A percentile compares a stretch with the other conserved stretches of the same genome.
Evolutionary conservation across 2,329 filamentous ascomycete genomes (phyloP).

Genomic region (Trichoderma breve): DNA sequence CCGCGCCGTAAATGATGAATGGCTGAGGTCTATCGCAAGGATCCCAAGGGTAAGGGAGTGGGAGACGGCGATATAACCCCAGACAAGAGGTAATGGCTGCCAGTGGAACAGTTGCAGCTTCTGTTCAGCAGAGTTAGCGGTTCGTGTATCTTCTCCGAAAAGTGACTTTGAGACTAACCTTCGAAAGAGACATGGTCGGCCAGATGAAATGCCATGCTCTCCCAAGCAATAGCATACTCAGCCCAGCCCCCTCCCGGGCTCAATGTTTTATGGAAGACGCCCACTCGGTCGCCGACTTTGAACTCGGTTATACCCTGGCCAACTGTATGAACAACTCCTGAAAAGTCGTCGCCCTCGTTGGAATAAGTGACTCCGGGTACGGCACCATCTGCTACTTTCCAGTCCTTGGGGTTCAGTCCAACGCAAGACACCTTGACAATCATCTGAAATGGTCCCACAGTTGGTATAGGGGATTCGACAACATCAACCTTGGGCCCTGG

Average conservation of each 20-base stretch:
- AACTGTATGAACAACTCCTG: constrained; percentile 25
- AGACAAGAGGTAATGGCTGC: constrained; percentile 49
- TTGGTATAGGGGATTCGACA: constrained; percentile 1
- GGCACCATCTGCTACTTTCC: constrained; percentile 23
- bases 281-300: constrained; percentile 42
- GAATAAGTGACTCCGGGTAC: neutral
- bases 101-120: neutral
- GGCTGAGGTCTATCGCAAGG: neutral
- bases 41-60: neutral
- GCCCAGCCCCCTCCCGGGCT: constrained; percentile 52
- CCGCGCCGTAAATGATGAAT: constrained; percentile 48
- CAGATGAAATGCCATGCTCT: constrained; percentile 55
- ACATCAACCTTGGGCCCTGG: neutral
- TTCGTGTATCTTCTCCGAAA: neutral
- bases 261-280: constrained; percentile 37
- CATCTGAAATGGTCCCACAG: constrained; percentile 23
- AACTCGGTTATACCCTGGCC: constrained; percentile 25
- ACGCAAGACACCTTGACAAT: constrained; percentile 24
- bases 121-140: neutral
- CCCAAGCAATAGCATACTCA: constrained; percentile 57
- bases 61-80: constrained; percentile 25
- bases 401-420: constrained; percentile 29
- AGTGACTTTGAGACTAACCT: constrained; percentile 9
- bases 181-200: constrained; percentile 49
- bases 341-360: constrained; percentile 29